phyloP scores from a whole-genome alignment of 2,329 filamentous ascomycete genomes.

The Stagonosporopsis vannaccii region DNA sequence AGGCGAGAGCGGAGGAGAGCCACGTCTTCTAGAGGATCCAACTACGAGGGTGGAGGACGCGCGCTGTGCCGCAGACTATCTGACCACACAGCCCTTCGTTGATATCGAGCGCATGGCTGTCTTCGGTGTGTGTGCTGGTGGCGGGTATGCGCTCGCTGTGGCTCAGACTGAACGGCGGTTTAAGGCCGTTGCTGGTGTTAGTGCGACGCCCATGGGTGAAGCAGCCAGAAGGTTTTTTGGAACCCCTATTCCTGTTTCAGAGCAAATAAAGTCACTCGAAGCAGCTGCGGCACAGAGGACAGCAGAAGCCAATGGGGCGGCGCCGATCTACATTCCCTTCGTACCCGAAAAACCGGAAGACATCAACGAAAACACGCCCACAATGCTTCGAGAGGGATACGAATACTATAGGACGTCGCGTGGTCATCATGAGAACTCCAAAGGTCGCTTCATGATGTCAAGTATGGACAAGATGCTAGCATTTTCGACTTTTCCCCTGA shows the following conservation, averaged over 20 bases:
- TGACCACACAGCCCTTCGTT: slow-evolving; percentile 37
- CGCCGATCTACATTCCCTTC: slow-evolving; percentile 8
- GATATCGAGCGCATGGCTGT: slow-evolving; percentile 48
- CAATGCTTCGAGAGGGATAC: neutral
- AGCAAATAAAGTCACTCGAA: neutral
- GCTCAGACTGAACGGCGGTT: slow-evolving; percentile 51
- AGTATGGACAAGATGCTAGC: slow-evolving; percentile 31
- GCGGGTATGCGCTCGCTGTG: slow-evolving; percentile 47
- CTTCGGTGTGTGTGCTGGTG: slow-evolving; percentile 51
- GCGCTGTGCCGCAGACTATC: slow-evolving; percentile 47
- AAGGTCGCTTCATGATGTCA: slow-evolving; percentile 13
- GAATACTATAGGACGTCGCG: slow-evolving; percentile 30
- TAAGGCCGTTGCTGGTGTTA: slow-evolving; percentile 48
- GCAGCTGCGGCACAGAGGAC: neutral
- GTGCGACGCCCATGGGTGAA: slow-evolving; percentile 41
- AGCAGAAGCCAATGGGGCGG: neutral
- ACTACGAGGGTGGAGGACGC: slow-evolving; percentile 48
- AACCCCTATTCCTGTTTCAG: neutral
- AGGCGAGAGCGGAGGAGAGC: slow-evolving; percentile 47
- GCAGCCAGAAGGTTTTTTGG: slow-evolving; percentile 29
- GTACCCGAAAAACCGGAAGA: neutral
- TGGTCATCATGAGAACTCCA: slow-evolving; percentile 22
- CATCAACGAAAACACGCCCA: neutral
- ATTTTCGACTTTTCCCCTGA: slow-evolving; percentile 27
- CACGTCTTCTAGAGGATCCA: slow-evolving; percentile 51